A percentile compares a stretch with the other conserved stretches of the same genome.
Conservation (phyloP, 768 basidiomycete genomes). For the Pleurotus ostreatus region DNA sequence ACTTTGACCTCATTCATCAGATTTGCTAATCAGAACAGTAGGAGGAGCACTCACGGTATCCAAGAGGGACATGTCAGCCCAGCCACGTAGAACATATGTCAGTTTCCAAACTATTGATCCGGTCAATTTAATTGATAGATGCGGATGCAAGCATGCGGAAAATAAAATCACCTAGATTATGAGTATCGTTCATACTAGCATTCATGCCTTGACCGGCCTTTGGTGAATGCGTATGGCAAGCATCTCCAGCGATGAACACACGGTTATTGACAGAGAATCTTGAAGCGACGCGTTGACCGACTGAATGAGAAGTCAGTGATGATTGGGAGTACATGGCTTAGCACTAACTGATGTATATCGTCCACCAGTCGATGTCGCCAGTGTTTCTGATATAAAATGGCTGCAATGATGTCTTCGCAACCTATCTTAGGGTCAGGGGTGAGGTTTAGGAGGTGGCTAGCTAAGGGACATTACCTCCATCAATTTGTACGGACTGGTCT, state of each 20-base stretch:
- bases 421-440: conserved; percentile 27
- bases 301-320: conserved; percentile 24
- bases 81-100: conserved; percentile 50
- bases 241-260: conserved; percentile 76
- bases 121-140: background rate
- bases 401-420: conserved; percentile 48
- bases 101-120: conserved; percentile 53
- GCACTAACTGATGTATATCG: conserved; percentile 62
- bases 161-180: conserved; percentile 50
- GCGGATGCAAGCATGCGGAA: background rate
- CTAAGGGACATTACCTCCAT: conserved; percentile 37
- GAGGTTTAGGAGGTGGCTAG: background rate
- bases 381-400: conserved; percentile 52
- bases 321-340: background rate
- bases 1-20: conserved; percentile 32
- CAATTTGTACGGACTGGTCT: conserved; percentile 45
- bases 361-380: conserved; percentile 65
- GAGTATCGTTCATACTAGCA: conserved; percentile 72
- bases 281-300: conserved; percentile 73
- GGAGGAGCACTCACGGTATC: conserved; percentile 38
- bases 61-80: conserved; percentile 43
- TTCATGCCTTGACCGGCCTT: conserved; percentile 79
- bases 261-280: conserved; percentile 56
- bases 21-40: background rate
- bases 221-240: conserved; percentile 66